Evolutionary conservation across 257 asterid genomes (phyloP).

Genomic region (Catharanthus roseus): DNA sequence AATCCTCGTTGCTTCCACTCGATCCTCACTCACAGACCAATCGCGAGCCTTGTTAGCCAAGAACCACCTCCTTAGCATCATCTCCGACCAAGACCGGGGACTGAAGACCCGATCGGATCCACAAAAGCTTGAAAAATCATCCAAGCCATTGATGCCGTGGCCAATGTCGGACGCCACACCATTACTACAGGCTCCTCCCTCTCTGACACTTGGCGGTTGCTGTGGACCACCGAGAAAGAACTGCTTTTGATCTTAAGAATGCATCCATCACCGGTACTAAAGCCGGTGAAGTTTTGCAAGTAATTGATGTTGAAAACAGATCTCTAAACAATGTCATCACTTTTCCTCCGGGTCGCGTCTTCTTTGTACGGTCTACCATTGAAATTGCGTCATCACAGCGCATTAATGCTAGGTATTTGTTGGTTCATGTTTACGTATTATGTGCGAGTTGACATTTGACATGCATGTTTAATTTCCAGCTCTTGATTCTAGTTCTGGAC

Average conservation of each 20-base stretch:
- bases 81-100: slow-evolving; percentile 82
- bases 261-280: slow-evolving; percentile 61
- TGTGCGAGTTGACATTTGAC: too few relatives aligned
- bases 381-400: slow-evolving; percentile 70
- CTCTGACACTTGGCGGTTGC: slow-evolving; percentile 83
- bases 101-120: slow-evolving; percentile 70
- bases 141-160: slow-evolving; percentile 57
- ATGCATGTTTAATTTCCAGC: too few relatives aligned
- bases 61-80: slow-evolving; percentile 67
- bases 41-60: slow-evolving; percentile 50
- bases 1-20: slow-evolving; percentile 20
- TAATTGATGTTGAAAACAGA: slow-evolving; percentile 56
- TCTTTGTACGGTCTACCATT: slow-evolving; percentile 79
- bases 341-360: slow-evolving; percentile 85
- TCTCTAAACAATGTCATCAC: slow-evolving; percentile 75
- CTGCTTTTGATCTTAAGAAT: slow-evolving; percentile 70
- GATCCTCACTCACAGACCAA: slow-evolving; percentile 59
- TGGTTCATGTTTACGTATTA: not conserved
- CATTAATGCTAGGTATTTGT: slow-evolving; percentile 71
- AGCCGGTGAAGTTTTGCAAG: slow-evolving; percentile 88
- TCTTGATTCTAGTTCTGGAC: not conserved
- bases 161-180: slow-evolving; percentile 41
- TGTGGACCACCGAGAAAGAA: slow-evolving; percentile 98
- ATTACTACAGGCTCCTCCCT: slow-evolving; percentile 56
- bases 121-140: slow-evolving; percentile 53